phyloP scores from a whole-genome alignment of 495 filamentous ascomycete species.

The Neohortaea acidophila region DNA sequence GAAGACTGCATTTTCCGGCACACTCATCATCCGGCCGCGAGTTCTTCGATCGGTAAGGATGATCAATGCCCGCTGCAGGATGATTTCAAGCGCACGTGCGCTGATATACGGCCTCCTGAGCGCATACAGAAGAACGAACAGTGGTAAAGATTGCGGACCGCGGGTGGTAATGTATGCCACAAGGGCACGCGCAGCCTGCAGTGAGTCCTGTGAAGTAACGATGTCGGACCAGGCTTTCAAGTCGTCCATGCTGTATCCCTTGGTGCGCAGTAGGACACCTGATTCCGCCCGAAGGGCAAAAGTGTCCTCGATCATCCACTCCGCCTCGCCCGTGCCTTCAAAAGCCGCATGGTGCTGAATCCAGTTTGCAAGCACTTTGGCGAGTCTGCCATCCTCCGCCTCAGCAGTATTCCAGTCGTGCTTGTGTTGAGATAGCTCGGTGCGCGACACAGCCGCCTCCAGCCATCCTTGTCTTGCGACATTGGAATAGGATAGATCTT shows the following conservation, averaged over 20 bases:
- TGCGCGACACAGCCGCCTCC: neutral
- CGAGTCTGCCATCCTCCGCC: conserved; percentile 2
- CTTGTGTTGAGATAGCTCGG: neutral
- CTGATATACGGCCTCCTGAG: conserved; percentile 33
- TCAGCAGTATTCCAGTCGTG: neutral
- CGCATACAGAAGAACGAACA: conserved; percentile 28
- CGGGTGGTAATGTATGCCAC: neutral
- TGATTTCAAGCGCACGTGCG: conserved; percentile 29
- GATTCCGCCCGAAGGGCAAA: conserved; percentile 7
- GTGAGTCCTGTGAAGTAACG: conserved; percentile 30
- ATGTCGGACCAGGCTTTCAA: conserved; percentile 46
- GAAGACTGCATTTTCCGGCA: conserved; percentile 20
- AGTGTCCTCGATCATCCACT: neutral
- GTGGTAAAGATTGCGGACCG: neutral
- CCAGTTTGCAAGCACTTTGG: conserved; percentile 10
- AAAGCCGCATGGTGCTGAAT: conserved; percentile 1
- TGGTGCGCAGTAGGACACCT: conserved; percentile 25
- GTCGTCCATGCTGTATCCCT: conserved; percentile 34
- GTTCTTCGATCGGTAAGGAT: neutral
- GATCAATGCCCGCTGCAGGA: conserved; percentile 26
- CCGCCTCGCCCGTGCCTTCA: conserved; percentile 1
- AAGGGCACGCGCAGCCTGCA: conserved; percentile 23
- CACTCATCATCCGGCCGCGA: neutral
- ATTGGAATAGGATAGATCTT: conserved; percentile 9
- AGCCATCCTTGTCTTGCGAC: no score